These are phyloP conservation scores for Fomitopsis pinicola DNA, from an alignment of 1,284 basidiomycete genomes.

Conservation along the genomic window DNA sequence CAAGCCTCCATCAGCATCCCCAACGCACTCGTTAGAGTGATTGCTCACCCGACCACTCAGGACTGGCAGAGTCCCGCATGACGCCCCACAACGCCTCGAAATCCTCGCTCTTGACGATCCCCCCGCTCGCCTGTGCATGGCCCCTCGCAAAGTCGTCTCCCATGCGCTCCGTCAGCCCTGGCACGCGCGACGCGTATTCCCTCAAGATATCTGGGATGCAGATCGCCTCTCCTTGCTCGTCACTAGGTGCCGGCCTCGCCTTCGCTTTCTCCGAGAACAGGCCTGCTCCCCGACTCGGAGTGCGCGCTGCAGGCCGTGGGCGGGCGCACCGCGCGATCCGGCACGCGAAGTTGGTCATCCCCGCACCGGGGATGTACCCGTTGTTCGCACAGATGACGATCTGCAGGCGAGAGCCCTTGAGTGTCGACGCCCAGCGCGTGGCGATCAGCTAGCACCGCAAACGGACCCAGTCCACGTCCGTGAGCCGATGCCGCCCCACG, in stretches of 20 bases:
- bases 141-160: conserved; percentile 31
- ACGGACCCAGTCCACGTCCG: neutral
- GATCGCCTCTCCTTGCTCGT: conserved; percentile 4
- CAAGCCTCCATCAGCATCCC: neutral
- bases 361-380: conserved; percentile 20
- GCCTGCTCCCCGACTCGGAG: neutral
- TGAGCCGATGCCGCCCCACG: neutral
- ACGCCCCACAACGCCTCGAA: conserved; percentile 25
- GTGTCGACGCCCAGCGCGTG: conserved; percentile 28
- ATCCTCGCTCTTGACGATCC: conserved; percentile 24
- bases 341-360: conserved; percentile 29
- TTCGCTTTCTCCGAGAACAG: neutral
- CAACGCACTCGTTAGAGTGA: neutral
- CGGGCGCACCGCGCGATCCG: conserved; percentile 19
- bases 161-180: conserved; percentile 24
- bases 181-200: conserved; percentile 22
- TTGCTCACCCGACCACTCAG: conserved; percentile 1
- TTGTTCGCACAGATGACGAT: conserved; percentile 31
- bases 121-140: conserved; percentile 28
- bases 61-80: conserved; percentile 13
- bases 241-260: neutral
- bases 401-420: conserved; percentile 27
- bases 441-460: conserved; percentile 21
- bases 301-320: neutral
- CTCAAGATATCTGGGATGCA: conserved; percentile 27